Conservation (phyloP, 257 asterid species). For the Phtheirospermum japonicum region DNA sequence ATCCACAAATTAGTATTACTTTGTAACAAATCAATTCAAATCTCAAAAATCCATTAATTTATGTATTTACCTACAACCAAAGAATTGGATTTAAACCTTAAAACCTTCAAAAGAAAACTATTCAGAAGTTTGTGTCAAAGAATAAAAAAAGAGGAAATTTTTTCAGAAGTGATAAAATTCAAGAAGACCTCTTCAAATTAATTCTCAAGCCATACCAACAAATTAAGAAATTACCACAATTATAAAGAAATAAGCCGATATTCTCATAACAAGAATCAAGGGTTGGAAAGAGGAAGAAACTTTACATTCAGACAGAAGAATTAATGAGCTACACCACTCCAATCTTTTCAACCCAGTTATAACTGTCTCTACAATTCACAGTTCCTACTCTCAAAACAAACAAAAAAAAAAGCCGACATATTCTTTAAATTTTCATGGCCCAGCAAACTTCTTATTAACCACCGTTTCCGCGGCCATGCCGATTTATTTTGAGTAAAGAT, state of each 20-base stretch:
- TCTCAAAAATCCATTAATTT: slow-evolving; percentile 17
- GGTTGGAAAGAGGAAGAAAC: slow-evolving; percentile 25
- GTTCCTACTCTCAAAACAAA: slow-evolving; percentile 3
- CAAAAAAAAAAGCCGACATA: too few species aligned
- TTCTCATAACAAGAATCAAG: slow-evolving; percentile 25
- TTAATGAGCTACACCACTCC: slow-evolving; percentile 24
- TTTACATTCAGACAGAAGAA: slow-evolving; percentile 41
- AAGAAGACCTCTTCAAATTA: slow-evolving; percentile 25
- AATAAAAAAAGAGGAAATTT: background rate
- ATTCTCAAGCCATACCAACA: slow-evolving; percentile 28
- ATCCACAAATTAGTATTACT: slow-evolving; percentile 24
- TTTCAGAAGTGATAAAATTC: slow-evolving; percentile 21
- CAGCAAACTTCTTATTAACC: too few species aligned
- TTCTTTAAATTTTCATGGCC: too few species aligned
- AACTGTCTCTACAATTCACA: slow-evolving; percentile 31
- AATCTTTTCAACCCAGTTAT: too few species aligned
- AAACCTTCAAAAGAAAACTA: slow-evolving; percentile 13
- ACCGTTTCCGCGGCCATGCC: too few species aligned
- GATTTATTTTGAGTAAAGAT: too few species aligned
- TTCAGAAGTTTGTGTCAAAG: slow-evolving; percentile 13
- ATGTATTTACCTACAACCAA: slow-evolving; percentile 34
- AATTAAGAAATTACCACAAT: too few species aligned
- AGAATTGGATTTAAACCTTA: slow-evolving; percentile 28
- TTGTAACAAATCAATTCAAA: slow-evolving; percentile 26
- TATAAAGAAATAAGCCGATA: slow-evolving; percentile 27